These are phyloP conservation scores for Plasmodium vivax DNA, from an alignment of 169 alveolate genomes.

Conservation along the genomic window DNA sequence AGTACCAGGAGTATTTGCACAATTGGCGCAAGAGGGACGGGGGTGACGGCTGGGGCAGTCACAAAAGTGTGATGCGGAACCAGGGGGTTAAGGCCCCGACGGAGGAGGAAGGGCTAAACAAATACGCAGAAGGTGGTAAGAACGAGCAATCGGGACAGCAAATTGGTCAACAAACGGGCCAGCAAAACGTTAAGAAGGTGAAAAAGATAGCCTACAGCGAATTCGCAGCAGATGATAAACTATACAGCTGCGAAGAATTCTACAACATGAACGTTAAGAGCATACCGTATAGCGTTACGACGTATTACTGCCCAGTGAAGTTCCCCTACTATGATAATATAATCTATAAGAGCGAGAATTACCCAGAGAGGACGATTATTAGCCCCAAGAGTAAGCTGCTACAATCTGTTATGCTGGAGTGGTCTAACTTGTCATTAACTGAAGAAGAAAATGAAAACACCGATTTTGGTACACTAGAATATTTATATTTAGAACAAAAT, in stretches of 20 bases:
- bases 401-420: slow-evolving; percentile 81
- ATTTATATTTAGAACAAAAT: slow-evolving; percentile 76
- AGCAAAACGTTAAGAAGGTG: not conserved
- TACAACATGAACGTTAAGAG: slow-evolving; percentile 80
- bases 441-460: slow-evolving; percentile 11
- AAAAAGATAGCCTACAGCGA: slow-evolving; percentile 31
- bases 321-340: slow-evolving; percentile 86
- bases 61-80: not conserved
- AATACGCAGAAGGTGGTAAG: not conserved
- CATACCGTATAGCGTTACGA: slow-evolving; percentile 85
- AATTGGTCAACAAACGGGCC: too few relatives aligned
- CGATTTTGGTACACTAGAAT: slow-evolving; percentile 74
- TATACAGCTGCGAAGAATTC: slow-evolving; percentile 77
- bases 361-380: slow-evolving; percentile 85
- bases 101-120: not conserved
- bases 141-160: not conserved
- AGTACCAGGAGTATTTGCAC: slow-evolving; percentile 54
- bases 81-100: not conserved
- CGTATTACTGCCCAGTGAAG: slow-evolving; percentile 84
- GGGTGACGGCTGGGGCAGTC: not conserved
- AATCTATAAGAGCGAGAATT: slow-evolving; percentile 79
- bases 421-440: slow-evolving; percentile 61
- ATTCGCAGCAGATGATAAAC: slow-evolving; percentile 29
- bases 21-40: not conserved
- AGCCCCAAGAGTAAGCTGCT: slow-evolving; percentile 84